phyloP scores from a whole-genome alignment of 345 rosid genomes.

The Punica granatum region DNA sequence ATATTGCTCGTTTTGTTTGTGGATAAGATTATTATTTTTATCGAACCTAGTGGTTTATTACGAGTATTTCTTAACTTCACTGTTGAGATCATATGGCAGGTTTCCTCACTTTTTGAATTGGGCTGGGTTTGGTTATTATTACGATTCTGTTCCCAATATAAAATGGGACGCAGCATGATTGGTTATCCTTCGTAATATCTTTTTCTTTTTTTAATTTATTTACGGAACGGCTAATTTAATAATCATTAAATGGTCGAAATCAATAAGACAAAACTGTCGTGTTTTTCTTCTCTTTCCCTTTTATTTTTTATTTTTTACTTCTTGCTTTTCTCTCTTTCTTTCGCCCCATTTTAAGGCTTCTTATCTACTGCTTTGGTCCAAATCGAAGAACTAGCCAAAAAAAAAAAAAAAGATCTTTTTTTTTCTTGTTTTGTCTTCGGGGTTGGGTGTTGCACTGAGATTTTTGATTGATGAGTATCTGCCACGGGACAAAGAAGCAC shows the following conservation, averaged over 20 bases:
- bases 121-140: too few species aligned
- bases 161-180: not conserved
- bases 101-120: too few species aligned
- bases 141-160: too few species aligned
- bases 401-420: not conserved
- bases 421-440: not conserved
- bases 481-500: slow-evolving; percentile 5
- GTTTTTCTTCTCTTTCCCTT: not conserved
- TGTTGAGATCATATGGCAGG: too few species aligned
- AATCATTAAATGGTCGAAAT: not conserved
- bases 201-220: not conserved
- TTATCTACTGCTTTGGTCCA: not conserved
- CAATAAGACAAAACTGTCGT: not conserved
- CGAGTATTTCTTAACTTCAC: too few species aligned
- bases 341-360: too few species aligned
- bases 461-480: slow-evolving; percentile 12
- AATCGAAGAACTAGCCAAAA: not conserved
- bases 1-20: too few species aligned
- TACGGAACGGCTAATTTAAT: not conserved
- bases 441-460: slow-evolving; percentile 5
- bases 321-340: not conserved
- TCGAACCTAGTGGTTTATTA: too few species aligned
- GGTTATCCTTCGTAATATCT: not conserved
- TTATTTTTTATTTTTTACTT: too few species aligned
- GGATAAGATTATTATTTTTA: too few species aligned